These are phyloP conservation scores for Stipa capillata DNA, from an alignment of 176 grass and related monocot species.

Conservation along the genomic window DNA sequence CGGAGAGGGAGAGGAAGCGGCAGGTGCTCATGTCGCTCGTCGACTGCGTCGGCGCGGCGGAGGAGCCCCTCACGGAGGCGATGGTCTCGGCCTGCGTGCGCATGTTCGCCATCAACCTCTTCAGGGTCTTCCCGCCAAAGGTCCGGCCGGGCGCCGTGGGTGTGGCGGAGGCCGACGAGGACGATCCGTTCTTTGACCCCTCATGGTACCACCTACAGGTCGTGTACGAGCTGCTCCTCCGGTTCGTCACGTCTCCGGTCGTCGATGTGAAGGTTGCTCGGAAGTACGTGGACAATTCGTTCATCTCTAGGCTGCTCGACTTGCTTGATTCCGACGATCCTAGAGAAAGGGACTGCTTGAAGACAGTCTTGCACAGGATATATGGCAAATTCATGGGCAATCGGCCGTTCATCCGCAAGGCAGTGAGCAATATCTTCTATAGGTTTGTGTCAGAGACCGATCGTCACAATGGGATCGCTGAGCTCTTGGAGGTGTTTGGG, in stretches of 20 bases:
- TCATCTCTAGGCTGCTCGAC: conserved; percentile 73
- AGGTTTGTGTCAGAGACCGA: conserved; percentile 69
- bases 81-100: conserved; percentile 67
- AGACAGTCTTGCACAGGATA: conserved; percentile 68
- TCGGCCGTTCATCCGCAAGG: conserved; percentile 65
- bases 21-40: conserved; percentile 68
- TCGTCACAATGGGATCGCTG: conserved; percentile 71
- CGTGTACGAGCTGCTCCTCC: conserved; percentile 80
- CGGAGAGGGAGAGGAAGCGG: conserved; percentile 72
- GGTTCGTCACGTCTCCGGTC: conserved; percentile 58
- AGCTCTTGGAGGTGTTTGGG: conserved; percentile 79
- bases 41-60: conserved; percentile 48
- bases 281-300: conserved; percentile 77
- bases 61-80: conserved; percentile 67
- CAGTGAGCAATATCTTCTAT: conserved; percentile 85
- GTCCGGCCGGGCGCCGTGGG: conserved; percentile 17
- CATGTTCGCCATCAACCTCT: conserved; percentile 91
- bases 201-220: conserved; percentile 93
- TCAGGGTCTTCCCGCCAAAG: conserved; percentile 87
- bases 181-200: conserved; percentile 82
- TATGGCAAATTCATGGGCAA: conserved; percentile 89
- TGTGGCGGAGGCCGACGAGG: conserved; percentile 50
- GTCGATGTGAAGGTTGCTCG: conserved; percentile 80
- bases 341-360: conserved; percentile 86
- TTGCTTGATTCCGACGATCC: conserved; percentile 91